Evolutionary conservation across 2,329 filamentous ascomycete species (phyloP), one percentile per base, ranked within the genome.

Genomic region (Epichloe sibirici): DNA sequence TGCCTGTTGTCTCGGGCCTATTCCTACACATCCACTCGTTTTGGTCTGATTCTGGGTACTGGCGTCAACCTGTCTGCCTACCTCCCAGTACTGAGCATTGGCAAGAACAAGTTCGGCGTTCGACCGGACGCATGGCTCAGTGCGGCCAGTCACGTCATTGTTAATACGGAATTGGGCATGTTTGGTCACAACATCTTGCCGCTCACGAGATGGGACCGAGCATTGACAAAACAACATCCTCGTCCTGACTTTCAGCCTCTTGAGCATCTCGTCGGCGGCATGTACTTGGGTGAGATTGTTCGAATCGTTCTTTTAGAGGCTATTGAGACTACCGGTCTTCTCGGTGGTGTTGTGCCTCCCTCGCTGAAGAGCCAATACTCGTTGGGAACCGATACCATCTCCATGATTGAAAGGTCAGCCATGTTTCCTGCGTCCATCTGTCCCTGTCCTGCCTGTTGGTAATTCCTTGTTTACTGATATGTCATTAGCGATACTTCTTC

Each of bases 151-250:
- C 78, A 84, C 58, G 79, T 85, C 53, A 78, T 85, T 55, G 75
- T 85, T 58, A 85, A 85, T 63, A 84, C 81, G 1, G 82, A 85
- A 63, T 65, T 85, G 37, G 77, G 81, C 58, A 85, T 85, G 81
- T 84, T 83, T 61, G 82, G 82, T 13, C 68, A 73, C 49, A 75
- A 69, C 53, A 73, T 82, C 48, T 66, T 85, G 28, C 80, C 81
- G 6, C 58, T 78, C 51, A 85, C 81, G 3, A 73, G 72, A 57
- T 86, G 82, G 81, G 82, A 86, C 57, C 63, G 66, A 17, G 62
- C 68, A 5, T 66, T 86, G 13, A 75, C 76, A 45, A 69, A 69
- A 2, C 69, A 65, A 0, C 82, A 82, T 56, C 70, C 75, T 12
- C 69, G 71, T 50, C 81, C 81, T 0, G 74, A 78, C 25, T 83